phyloP scores from a whole-genome alignment of 2,329 filamentous ascomycete genomes.

The Geosmithia putterillii region DNA sequence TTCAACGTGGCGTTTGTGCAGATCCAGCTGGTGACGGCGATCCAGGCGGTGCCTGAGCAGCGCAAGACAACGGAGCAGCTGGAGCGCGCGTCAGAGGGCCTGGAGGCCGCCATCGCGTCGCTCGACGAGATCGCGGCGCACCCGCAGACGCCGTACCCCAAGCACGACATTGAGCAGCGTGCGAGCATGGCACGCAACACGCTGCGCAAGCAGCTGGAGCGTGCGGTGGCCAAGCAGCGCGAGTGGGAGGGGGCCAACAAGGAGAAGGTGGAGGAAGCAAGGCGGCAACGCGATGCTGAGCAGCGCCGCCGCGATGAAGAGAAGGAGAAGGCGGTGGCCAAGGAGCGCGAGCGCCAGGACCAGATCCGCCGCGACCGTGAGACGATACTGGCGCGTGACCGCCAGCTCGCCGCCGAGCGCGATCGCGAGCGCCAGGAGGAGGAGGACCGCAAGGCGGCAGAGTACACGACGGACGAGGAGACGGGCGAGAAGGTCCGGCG shows the following conservation, averaged over 20 bases:
- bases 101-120: conserved; percentile 74
- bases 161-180: conserved; percentile 82
- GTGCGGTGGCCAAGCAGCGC: conserved; percentile 70
- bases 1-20: conserved; percentile 99
- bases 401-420: conserved; percentile 58
- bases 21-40: conserved; percentile 77
- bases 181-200: conserved; percentile 97
- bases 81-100: conserved; percentile 63
- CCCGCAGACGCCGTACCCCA: conserved; percentile 71
- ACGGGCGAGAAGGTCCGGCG: conserved; percentile 72
- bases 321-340: conserved; percentile 52
- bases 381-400: conserved; percentile 64
- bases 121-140: conserved; percentile 51
- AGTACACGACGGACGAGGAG: conserved; percentile 70
- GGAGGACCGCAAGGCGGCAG: conserved; percentile 40
- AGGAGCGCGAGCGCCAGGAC: conserved; percentile 60
- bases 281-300: conserved; percentile 70
- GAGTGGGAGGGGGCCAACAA: conserved; percentile 93
- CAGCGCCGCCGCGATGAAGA: conserved; percentile 67
- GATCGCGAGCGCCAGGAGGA: conserved; percentile 54
- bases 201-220: conserved; percentile 80
- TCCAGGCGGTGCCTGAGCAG: conserved; percentile 62
- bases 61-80: conserved; percentile 72
- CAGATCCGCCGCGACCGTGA: conserved; percentile 81
- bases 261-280: conserved; percentile 70